Conservation (phyloP, 2,329 filamentous ascomycete genomes). For the Fusarium falciforme region DNA sequence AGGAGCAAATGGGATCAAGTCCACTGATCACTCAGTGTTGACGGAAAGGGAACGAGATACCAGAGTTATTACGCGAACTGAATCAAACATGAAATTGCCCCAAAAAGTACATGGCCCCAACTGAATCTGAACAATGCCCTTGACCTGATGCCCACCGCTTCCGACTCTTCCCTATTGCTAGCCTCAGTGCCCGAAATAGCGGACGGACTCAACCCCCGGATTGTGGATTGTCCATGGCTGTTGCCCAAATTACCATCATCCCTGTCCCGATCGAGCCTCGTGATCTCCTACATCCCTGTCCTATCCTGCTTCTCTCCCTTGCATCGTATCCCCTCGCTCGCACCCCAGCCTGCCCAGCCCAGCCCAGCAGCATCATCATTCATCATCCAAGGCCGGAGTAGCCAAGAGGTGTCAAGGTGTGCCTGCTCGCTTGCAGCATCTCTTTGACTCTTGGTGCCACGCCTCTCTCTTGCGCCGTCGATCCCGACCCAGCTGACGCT, state of each 20-base stretch:
- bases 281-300: conserved; percentile 42
- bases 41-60: conserved; percentile 44
- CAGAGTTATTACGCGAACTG: conserved; percentile 35
- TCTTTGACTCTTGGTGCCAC: conserved; percentile 9
- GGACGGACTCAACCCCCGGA: conserved; percentile 4
- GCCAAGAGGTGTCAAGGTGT: neutral
- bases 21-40: conserved; percentile 45
- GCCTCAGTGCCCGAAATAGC: conserved; percentile 8
- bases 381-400: conserved; percentile 1
- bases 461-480: conserved; percentile 29
- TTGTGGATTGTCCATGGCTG: conserved; percentile 19
- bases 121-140: neutral
- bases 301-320: conserved; percentile 32
- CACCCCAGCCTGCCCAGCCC: conserved; percentile 1
- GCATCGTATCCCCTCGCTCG: conserved; percentile 17
- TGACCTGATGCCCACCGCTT: conserved; percentile 1
- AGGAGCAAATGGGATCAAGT: conserved; percentile 41
- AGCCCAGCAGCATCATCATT: neutral
- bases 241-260: conserved; percentile 34
- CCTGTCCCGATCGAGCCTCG: conserved; percentile 42
- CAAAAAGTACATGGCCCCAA: conserved; percentile 4
- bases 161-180: conserved; percentile 16
- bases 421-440: conserved; percentile 12
- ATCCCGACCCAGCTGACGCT: conserved; percentile 31
- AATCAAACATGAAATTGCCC: conserved; percentile 34